phyloP scores from a whole-genome alignment of 306 rosid genomes.

The Inga leiocalycina region DNA sequence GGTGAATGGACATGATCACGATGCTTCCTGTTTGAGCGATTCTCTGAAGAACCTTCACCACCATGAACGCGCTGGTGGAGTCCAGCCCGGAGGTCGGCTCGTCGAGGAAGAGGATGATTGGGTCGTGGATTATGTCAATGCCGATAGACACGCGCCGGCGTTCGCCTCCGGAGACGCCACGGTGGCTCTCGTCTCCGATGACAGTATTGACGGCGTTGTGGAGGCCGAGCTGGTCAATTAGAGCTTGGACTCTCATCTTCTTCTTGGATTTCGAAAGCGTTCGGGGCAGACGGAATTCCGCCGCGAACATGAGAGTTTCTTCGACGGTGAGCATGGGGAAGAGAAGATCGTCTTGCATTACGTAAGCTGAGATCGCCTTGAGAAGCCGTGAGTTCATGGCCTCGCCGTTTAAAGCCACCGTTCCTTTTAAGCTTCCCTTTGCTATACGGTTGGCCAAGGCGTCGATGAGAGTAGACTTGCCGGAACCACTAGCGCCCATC shows the following conservation, averaged over 20 bases:
- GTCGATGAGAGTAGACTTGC: constrained; percentile 89
- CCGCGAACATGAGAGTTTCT: constrained; percentile 89
- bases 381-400: constrained; percentile 65
- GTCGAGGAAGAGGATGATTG: constrained; percentile 83
- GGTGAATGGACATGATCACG: constrained; percentile 91
- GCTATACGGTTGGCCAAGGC: constrained; percentile 89
- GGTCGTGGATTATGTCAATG: constrained; percentile 89
- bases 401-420: constrained; percentile 77
- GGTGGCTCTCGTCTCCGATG: constrained; percentile 93
- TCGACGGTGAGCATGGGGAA: constrained; percentile 97
- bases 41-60: constrained; percentile 88
- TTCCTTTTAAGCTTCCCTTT: constrained; percentile 83
- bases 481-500: constrained; percentile 94
- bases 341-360: constrained; percentile 94
- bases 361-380: constrained; percentile 91
- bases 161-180: constrained; percentile 95
- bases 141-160: constrained; percentile 94
- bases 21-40: constrained; percentile 97
- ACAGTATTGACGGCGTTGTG: constrained; percentile 76
- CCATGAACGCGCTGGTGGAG: constrained; percentile 96
- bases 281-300: constrained; percentile 84
- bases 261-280: constrained; percentile 80
- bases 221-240: constrained; percentile 90
- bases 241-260: constrained; percentile 69
- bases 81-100: constrained; percentile 96